Evolutionary conservation across 495 filamentous ascomycete genomes (phyloP).

Genomic region (Glarea lozoyensis): DNA sequence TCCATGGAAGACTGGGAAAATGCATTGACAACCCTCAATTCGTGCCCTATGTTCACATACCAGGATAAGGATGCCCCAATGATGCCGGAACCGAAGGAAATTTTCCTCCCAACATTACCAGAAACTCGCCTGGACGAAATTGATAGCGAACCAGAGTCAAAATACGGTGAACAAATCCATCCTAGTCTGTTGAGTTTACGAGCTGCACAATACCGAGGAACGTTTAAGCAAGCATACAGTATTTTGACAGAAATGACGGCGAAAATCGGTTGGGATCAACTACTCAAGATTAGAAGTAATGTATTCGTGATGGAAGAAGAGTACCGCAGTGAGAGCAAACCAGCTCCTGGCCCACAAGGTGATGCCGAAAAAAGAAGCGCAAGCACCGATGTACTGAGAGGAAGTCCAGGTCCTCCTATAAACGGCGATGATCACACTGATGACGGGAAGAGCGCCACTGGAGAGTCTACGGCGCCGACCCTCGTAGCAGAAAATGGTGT

Average conservation of each 20-base stretch:
- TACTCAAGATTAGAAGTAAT: slow-evolving; percentile 85
- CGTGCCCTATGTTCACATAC: slow-evolving; percentile 99
- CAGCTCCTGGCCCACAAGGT: slow-evolving; percentile 36
- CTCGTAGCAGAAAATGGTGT: slow-evolving; percentile 20
- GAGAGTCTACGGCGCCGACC: slow-evolving; percentile 13
- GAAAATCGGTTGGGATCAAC: slow-evolving; percentile 95
- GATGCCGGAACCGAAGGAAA: slow-evolving; percentile 82
- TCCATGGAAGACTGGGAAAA: slow-evolving; percentile 88
- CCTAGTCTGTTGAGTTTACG: slow-evolving; percentile 79
- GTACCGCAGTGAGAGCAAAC: slow-evolving; percentile 84
- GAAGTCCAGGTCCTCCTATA: slow-evolving; percentile 49
- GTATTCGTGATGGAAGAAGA: slow-evolving; percentile 99
- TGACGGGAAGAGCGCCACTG: slow-evolving; percentile 31
- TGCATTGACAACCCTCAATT: slow-evolving; percentile 92
- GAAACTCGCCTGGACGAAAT: slow-evolving; percentile 95
- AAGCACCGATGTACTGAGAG: slow-evolving; percentile 66
- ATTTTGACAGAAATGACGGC: slow-evolving; percentile 89
- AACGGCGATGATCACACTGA: slow-evolving; percentile 48
- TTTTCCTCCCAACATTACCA: slow-evolving; percentile 75
- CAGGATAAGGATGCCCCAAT: slow-evolving; percentile 94
- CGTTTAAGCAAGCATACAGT: slow-evolving; percentile 89
- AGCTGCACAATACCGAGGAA: slow-evolving; percentile 82
- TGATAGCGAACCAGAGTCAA: slow-evolving; percentile 75
- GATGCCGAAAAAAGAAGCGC: slow-evolving; percentile 53
- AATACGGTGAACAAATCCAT: slow-evolving; percentile 75